These are phyloP conservation scores for Cyclocybe cylindracea DNA, from an alignment of 768 basidiomycete species.

Conservation along the genomic window DNA sequence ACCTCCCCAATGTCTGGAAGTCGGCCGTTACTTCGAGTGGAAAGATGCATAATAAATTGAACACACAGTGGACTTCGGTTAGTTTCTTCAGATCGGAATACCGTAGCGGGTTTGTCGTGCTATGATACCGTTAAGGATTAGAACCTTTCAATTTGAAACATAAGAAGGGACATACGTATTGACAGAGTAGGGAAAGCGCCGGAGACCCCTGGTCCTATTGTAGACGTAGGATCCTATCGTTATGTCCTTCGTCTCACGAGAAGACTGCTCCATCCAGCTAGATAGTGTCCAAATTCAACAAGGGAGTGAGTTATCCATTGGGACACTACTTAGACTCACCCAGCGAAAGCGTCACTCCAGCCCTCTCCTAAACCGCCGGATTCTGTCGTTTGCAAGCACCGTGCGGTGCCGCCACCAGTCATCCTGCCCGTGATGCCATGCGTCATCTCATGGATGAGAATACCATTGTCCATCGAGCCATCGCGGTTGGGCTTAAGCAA, in stretches of 20 bases:
- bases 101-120: conserved; percentile 40
- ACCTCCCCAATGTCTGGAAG: conserved; percentile 57
- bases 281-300: neutral
- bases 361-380: conserved; percentile 72
- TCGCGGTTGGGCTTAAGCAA: conserved; percentile 21
- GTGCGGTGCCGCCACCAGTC: conserved; percentile 55
- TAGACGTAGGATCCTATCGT: conserved; percentile 51
- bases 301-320: neutral
- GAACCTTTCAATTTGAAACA: neutral
- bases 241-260: conserved; percentile 34
- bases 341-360: conserved; percentile 59
- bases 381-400: conserved; percentile 64
- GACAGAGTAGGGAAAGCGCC: conserved; percentile 58
- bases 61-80: conserved; percentile 46
- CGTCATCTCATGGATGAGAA: conserved; percentile 51
- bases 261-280: conserved; percentile 44
- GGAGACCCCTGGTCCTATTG: conserved; percentile 49
- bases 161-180: conserved; percentile 27
- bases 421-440: conserved; percentile 49
- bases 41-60: neutral
- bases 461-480: conserved; percentile 60
- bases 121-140: conserved; percentile 9
- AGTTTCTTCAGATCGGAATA: conserved; percentile 40
- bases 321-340: conserved; percentile 22
- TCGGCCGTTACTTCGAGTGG: neutral